A percentile compares a stretch with the other conserved stretches of the same genome.
phyloP scores from a whole-genome alignment of 805 yeast genomes.

The Danielia oregonensis region DNA sequence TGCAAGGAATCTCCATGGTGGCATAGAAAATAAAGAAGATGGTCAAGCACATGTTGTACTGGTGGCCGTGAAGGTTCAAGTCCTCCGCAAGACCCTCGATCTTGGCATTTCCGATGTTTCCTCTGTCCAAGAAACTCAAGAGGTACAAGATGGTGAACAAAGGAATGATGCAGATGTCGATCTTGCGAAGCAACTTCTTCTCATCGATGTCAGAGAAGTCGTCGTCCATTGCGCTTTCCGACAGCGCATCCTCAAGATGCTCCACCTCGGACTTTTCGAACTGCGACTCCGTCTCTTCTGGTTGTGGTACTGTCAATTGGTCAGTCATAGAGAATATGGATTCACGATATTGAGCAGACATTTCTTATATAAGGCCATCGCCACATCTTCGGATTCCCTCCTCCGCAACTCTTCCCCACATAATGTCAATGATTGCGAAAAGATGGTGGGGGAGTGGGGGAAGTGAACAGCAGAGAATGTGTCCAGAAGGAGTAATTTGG shows the following conservation, averaged over 20 bases:
- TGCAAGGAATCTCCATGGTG: slow-evolving; percentile 60
- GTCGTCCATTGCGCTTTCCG: not conserved
- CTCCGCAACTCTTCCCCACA: too few relatives aligned
- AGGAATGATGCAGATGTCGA: slow-evolving; percentile 68
- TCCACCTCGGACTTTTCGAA: not conserved
- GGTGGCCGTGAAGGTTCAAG: slow-evolving; percentile 50
- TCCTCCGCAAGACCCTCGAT: slow-evolving; percentile 63
- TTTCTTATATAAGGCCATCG: too few relatives aligned
- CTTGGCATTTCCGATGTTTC: slow-evolving; percentile 78
- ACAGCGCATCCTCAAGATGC: not conserved
- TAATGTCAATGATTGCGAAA: too few relatives aligned
- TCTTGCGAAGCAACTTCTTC: slow-evolving; percentile 53
- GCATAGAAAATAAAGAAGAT: slow-evolving; percentile 72
- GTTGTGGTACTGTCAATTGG: not conserved
- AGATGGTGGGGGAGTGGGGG: too few relatives aligned
- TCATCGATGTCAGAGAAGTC: slow-evolving; percentile 41
- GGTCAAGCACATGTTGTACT: slow-evolving; percentile 62
- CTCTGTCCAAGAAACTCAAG: slow-evolving; percentile 75
- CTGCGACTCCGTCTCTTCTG: not conserved
- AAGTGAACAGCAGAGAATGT: too few relatives aligned
- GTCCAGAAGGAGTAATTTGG: too few relatives aligned
- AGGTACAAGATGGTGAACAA: slow-evolving; percentile 74
- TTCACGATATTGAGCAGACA: too few relatives aligned
- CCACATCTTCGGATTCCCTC: too few relatives aligned
- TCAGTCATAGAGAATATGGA: not conserved